Evolutionary conservation across 2,329 filamentous ascomycete genomes (phyloP), one percentile per base, ranked within the genome.

Genomic region (Amauroascus verrucosus): DNA sequence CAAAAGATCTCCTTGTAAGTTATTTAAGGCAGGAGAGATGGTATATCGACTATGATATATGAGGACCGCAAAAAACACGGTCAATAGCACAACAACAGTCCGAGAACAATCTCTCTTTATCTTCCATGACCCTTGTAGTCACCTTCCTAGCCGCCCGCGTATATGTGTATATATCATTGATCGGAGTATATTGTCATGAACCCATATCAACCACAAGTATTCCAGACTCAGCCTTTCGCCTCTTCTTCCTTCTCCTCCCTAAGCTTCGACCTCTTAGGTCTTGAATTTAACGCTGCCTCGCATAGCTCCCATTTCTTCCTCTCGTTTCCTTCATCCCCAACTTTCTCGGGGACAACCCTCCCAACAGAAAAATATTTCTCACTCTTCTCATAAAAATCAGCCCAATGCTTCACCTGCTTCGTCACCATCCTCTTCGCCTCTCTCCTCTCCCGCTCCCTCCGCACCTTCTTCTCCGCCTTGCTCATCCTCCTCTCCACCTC

Each of bases 291-390:
- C 40, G 88, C 90, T 60, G 74, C 69, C 62, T 81, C 79, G 71
- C 90, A 96, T 61, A 95, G 71, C 67, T 77, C 72, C 64, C 78
- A 78, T 63, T 73, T 73, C 4, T 80, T 80, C 70, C 76, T 72
- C 61, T 54, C 57, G 13, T 56, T 56, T 32, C 60, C 57, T 48
- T 60, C 60, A 35, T 72, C 59, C 58, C 68, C 69, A 51, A 82
- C 74, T 55, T 80, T 77, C 56, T 81, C 75, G 59, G 73, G 71
- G 67, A 81, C 77, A 13, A 97, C 80, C 65, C 77, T 80, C 2
- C 93, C 93, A 3, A 94, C 86, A 70, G 81, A 80, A 57, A 81
- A 80, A 71, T 97, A 97, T 72, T 88, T 88, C 64, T 84, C 79
- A 65, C 82, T 86, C 53, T 84, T 85, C 54, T 71, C 76, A 64